Evolutionary conservation across 805 yeast species (phyloP).

Genomic region (Brettanomyces bruxellensis): DNA sequence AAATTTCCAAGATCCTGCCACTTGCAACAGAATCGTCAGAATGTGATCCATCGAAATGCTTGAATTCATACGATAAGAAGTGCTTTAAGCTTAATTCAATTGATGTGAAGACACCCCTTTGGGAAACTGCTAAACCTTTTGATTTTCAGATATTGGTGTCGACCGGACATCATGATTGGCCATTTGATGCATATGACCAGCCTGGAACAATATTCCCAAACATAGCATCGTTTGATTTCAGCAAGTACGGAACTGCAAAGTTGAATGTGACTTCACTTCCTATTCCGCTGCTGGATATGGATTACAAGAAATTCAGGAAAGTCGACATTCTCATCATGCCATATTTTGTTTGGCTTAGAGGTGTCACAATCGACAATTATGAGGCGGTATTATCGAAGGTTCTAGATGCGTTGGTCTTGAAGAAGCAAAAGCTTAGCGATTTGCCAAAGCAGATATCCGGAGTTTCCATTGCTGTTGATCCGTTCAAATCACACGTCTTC

Average conservation of each 20-base stretch:
- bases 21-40: conserved; percentile 42
- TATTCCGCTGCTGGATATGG: conserved; percentile 13
- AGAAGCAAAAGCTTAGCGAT: conserved; percentile 6
- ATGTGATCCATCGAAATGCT: conserved; percentile 43
- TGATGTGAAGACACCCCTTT: conserved; percentile 33
- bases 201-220: conserved; percentile 22
- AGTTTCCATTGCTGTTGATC: conserved; percentile 29
- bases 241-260: conserved; percentile 15
- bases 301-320: conserved; percentile 32
- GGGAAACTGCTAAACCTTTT: conserved; percentile 63
- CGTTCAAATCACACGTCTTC: conserved; percentile 43
- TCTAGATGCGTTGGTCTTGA: conserved; percentile 29
- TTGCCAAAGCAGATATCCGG: conserved; percentile 18
- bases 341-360: conserved; percentile 59
- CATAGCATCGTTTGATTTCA: conserved; percentile 17
- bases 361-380: conserved; percentile 36
- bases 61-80: conserved; percentile 15
- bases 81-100: conserved; percentile 30
- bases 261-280: conserved; percentile 15
- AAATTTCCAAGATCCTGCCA: conserved; percentile 29
- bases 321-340: conserved; percentile 67
- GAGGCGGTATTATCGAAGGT: conserved; percentile 33
- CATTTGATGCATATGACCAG: conserved; percentile 50
- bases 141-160: conserved; percentile 71
- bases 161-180: conserved; percentile 83